Conservation (phyloP, 2,329 filamentous ascomycete genomes). For the Trichoderma arundinaceum region DNA sequence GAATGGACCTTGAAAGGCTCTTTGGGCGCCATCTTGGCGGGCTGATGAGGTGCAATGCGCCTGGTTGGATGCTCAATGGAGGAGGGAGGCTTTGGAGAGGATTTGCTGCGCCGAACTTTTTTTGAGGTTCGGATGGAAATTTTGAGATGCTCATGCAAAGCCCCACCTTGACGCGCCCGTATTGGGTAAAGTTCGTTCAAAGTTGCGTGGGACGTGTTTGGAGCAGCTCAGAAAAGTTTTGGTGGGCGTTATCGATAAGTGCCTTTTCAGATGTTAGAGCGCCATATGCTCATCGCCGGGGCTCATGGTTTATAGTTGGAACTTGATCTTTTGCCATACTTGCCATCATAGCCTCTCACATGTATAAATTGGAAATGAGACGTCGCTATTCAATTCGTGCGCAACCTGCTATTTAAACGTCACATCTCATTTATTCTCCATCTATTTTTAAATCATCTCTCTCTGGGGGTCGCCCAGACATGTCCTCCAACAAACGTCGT, state of each 20-base stretch:
- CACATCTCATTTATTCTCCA: background rate
- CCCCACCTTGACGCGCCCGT: conserved; percentile 30
- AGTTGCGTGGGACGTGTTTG: conserved; percentile 25
- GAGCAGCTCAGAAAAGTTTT: conserved; percentile 24
- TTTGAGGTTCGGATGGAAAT: conserved; percentile 25
- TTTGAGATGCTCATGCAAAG: conserved; percentile 28
- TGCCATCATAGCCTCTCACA: background rate
- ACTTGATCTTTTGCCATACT: background rate
- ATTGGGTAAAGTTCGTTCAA: conserved; percentile 23
- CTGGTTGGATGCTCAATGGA: conserved; percentile 37
- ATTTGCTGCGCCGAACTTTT: conserved; percentile 21
- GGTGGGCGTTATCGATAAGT: conserved; percentile 26
- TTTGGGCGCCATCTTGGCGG: conserved; percentile 46
- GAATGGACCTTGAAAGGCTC: conserved; percentile 47
- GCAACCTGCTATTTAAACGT: rapidly evolving
- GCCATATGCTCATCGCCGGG: conserved; percentile 1
- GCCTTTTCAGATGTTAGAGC: conserved; percentile 8
- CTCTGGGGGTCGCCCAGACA: background rate
- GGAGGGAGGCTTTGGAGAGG: conserved; percentile 12
- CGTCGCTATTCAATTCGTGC: rapidly evolving
- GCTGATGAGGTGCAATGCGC: conserved; percentile 30
- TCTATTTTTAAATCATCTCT: too few species aligned
- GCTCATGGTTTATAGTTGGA: background rate
- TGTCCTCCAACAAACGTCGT: conserved; percentile 45
- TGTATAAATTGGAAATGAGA: background rate